Evolutionary conservation across 2,329 filamentous ascomycete genomes (phyloP).

Genomic region (Onygena corvina): DNA sequence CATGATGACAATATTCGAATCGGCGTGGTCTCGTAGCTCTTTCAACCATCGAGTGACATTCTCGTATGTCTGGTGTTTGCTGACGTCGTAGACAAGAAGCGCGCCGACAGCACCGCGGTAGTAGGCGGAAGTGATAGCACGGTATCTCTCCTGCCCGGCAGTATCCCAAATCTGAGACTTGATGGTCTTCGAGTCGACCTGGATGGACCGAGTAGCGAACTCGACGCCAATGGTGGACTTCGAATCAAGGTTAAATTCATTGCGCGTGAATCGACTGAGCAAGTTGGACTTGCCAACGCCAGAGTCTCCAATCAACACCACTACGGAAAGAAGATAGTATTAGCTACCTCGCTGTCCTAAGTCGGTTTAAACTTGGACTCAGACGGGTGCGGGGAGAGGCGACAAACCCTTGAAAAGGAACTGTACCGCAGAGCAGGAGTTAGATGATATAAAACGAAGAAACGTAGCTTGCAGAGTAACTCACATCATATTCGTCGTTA

Average conservation of each 20-base stretch:
- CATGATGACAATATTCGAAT: slow-evolving; percentile 99
- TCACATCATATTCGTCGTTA: slow-evolving; percentile 99
- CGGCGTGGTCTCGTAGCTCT: slow-evolving; percentile 93
- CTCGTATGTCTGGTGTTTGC: slow-evolving; percentile 98
- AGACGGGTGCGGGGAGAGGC: slow-evolving; percentile 1
- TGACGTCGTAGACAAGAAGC: slow-evolving; percentile 97
- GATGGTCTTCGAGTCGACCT: slow-evolving; percentile 99
- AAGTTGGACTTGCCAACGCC: slow-evolving; percentile 99
- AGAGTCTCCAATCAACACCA: slow-evolving; percentile 97
- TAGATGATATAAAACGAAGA: slow-evolving; percentile 17
- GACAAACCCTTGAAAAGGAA: slow-evolving; percentile 93
- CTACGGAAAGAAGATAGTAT: slow-evolving; percentile 37
- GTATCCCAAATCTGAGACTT: slow-evolving; percentile 99
- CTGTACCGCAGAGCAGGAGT: slow-evolving; percentile 38
- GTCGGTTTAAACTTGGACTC: not conserved
- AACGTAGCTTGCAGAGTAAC: slow-evolving; percentile 30
- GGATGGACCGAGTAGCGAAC: slow-evolving; percentile 95
- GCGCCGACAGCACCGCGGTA: slow-evolving; percentile 96
- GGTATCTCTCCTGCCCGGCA: slow-evolving; percentile 95
- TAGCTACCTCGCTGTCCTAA: slow-evolving; percentile 1
- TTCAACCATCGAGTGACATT: slow-evolving; percentile 99
- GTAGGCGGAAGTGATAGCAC: slow-evolving; percentile 97
- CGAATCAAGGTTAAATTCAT: slow-evolving; percentile 99
- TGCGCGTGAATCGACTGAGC: slow-evolving; percentile 96
- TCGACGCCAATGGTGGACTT: slow-evolving; percentile 99